Evolutionary conservation across 257 asterid species (phyloP), one percentile per base, ranked within the genome.

Genomic region (Nicotiana benthamiana): DNA sequence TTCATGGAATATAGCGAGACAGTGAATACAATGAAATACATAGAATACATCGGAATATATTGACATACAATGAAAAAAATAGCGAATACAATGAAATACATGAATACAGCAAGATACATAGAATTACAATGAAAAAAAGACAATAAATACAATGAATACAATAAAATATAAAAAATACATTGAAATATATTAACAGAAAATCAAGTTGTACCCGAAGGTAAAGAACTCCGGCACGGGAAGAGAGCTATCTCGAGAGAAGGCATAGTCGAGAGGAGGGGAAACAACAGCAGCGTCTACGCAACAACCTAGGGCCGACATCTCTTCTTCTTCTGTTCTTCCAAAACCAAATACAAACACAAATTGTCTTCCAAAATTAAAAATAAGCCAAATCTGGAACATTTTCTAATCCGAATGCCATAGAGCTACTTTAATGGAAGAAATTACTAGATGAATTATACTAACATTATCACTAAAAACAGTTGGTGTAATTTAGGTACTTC

Each of bases 231-330:
- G 59, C 82, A 81, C 85, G 79, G 98, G 95, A 75, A 95, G 92
- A 84, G 94, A 51, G 88, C 84, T 81, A 76, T 87, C 91, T 94
- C 91, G 81, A 68, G 90, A 83, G 36, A 91, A 64, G 51, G 89
- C 87, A 81, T 88, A 90, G 75, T 91, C 92, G 70, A 89, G 90
- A 80, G 92, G 92, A 57, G 95, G 78, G 2, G 90, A 75, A 60
- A 86, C 92, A 60, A 85, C 92, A 57, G 94, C 78, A 43, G 93
- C 90, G 86, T 93, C 99, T 16, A 92, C 97, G 84, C 89, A 91
- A 84, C 92, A 90, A 66, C 96, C 91, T n/a, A 90, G 82, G 82
- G 98, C 96, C 78, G 98, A 91, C 99, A 95, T 95, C 88, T 92
- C 89, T 84, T 85, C 89, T 82, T 87, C 83, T 86, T 91, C 88